Percentiles rank a stretch among this genome's conserved stretches.
Conservation (phyloP, 2,329 filamentous ascomycete genomes). For the Diaporthe citrichinensis region DNA sequence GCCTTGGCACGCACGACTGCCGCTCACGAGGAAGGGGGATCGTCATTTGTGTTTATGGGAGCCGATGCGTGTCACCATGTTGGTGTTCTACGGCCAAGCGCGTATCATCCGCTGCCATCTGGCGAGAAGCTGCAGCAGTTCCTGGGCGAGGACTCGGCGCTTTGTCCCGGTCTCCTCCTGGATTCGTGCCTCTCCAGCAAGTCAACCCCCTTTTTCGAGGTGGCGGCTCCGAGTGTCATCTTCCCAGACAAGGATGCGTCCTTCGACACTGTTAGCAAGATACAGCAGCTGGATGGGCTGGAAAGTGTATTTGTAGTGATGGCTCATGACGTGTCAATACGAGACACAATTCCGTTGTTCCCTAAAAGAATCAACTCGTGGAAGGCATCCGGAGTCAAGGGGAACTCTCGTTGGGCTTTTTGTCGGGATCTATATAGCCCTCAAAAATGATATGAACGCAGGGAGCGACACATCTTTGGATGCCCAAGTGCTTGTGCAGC, state of each 20-base stretch:
- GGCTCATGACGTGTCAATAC: conserved; percentile 24
- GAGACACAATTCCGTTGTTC: conserved; percentile 3
- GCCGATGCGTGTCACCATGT: conserved; percentile 49
- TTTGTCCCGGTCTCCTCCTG: conserved; percentile 14
- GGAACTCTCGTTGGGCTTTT: conserved; percentile 5
- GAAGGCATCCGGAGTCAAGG: not conserved
- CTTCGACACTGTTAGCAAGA: conserved; percentile 21
- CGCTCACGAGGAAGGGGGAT: conserved; percentile 33
- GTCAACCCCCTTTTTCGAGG: conserved; percentile 44
- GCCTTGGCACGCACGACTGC: conserved; percentile 30
- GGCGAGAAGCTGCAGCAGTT: conserved; percentile 6
- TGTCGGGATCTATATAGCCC: conserved; percentile 9
- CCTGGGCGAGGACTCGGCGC: not conserved
- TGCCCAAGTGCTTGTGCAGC: not conserved
- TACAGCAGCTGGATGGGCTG: conserved; percentile 17
- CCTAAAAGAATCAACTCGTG: conserved; percentile 4
- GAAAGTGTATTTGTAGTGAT: conserved; percentile 24
- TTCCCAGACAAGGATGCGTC: conserved; percentile 23
- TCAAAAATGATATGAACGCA: not conserved
- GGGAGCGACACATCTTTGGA: not conserved
- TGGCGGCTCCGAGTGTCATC: conserved; percentile 10
- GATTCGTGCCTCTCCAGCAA: conserved; percentile 2
- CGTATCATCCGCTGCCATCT: conserved; percentile 52
- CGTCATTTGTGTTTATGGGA: conserved; percentile 46
- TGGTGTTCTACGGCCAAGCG: conserved; percentile 53